phyloP scores from a whole-genome alignment of 1,284 basidiomycete genomes.

The Cryptococcus floricola region DNA sequence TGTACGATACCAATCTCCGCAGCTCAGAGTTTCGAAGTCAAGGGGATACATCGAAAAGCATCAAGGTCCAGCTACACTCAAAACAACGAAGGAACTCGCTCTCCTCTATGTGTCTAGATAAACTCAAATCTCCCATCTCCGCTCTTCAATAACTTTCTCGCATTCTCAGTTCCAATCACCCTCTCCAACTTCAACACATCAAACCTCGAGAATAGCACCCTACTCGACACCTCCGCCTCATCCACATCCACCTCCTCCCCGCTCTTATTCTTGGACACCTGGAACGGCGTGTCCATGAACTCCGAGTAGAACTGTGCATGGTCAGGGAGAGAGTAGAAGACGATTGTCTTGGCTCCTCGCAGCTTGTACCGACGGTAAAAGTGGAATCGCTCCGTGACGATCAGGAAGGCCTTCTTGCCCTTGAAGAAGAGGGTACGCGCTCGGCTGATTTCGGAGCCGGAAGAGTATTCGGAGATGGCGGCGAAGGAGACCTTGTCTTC shows the following conservation, averaged over 20 bases:
- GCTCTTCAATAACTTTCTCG: constrained; percentile 46
- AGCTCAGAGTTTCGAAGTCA: background rate
- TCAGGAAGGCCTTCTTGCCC: constrained; percentile 77
- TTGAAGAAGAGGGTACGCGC: constrained; percentile 90
- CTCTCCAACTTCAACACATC: constrained; percentile 83
- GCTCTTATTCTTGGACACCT: constrained; percentile 52
- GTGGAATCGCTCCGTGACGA: constrained; percentile 95
- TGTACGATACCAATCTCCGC: background rate
- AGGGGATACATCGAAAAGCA: background rate
- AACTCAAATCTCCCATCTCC: constrained; percentile 47
- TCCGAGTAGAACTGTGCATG: constrained; percentile 91
- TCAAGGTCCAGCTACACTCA: background rate
- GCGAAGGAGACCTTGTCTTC: constrained; percentile 66
- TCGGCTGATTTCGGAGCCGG: constrained; percentile 86
- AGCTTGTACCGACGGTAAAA: constrained; percentile 93
- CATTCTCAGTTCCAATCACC: constrained; percentile 57
- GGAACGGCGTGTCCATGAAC: constrained; percentile 78
- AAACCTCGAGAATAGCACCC: constrained; percentile 77
- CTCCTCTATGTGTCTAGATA: constrained; percentile 21
- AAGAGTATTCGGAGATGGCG: constrained; percentile 89
- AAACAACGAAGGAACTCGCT: background rate
- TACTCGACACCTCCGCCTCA: constrained; percentile 68
- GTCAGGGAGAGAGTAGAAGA: constrained; percentile 89
- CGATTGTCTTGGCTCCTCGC: constrained; percentile 81
- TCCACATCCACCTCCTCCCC: constrained; percentile 52